phyloP scores from a whole-genome alignment of 2,329 filamentous ascomycete species.

The Podosphaera leucotricha region DNA sequence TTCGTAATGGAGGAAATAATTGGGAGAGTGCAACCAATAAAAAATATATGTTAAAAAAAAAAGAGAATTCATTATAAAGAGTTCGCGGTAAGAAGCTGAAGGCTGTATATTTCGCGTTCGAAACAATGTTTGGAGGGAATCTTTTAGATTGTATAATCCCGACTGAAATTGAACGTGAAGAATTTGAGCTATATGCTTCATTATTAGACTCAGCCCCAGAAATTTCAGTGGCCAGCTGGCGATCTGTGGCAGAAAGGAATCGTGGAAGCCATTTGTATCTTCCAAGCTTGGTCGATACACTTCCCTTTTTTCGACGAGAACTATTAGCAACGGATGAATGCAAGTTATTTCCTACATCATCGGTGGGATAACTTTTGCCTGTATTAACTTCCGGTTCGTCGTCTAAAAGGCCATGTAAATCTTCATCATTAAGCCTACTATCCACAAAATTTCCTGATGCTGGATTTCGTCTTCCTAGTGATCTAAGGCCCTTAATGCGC shows the following conservation, averaged over 20 bases:
- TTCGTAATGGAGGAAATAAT: conserved; percentile 66
- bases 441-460: conserved; percentile 36
- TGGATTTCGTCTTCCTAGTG: conserved; percentile 24
- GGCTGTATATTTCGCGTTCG: conserved; percentile 93
- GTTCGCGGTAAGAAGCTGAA: conserved; percentile 87
- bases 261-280: conserved; percentile 40
- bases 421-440: conserved; percentile 28
- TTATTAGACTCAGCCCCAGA: conserved; percentile 19
- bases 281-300: conserved; percentile 21
- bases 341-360: neutral
- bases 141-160: conserved; percentile 48
- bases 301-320: conserved; percentile 16
- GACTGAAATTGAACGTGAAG: conserved; percentile 53
- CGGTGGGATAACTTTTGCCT: conserved; percentile 8
- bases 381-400: conserved; percentile 28
- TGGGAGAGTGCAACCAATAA: conserved; percentile 85
- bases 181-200: conserved; percentile 37
- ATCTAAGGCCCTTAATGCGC: conserved; percentile 40
- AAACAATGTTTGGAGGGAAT: conserved; percentile 78
- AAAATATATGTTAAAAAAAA: conserved; percentile 99
- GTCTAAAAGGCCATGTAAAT: conserved; percentile 41
- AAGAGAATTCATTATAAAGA: conserved; percentile 96
- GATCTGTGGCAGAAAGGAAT: conserved; percentile 28
- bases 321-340: neutral
- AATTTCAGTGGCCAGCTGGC: conserved; percentile 9